phyloP scores from a whole-genome alignment of 139 green algal species.

The Klebsormidium nitens region DNA sequence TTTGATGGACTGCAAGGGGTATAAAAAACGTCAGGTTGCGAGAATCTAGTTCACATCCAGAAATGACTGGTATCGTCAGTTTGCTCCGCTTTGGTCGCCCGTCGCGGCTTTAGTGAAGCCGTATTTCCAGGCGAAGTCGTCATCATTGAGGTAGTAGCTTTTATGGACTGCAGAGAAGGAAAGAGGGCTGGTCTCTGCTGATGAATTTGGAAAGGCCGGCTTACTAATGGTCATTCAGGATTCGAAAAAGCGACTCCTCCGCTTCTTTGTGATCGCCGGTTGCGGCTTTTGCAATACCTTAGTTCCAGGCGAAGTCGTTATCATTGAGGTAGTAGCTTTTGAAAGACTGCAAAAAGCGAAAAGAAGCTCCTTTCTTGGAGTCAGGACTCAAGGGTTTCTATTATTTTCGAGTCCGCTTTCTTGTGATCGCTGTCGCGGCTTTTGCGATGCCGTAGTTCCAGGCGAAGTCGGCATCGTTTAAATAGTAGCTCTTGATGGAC shows the following conservation, averaged over 20 bases:
- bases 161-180: no score
- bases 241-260: slow-evolving; percentile 56
- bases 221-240: slow-evolving; percentile 60
- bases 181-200: no score
- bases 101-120: slow-evolving; percentile 59
- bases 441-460: slow-evolving; percentile 79
- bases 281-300: slow-evolving; percentile 60
- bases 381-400: no score
- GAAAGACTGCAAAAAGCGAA: slow-evolving; percentile 5
- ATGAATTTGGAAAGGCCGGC: slow-evolving; percentile 55
- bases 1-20: slow-evolving; percentile 18
- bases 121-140: slow-evolving; percentile 84
- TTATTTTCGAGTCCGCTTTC: no score
- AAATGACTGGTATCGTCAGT: no score
- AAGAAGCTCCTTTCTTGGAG: no score
- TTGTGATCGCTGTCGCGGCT: no score
- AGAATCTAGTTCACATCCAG: no score
- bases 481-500: slow-evolving; percentile 32
- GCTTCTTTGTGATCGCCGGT: slow-evolving; percentile 65
- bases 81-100: slow-evolving; percentile 66
- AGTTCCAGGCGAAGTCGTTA: slow-evolving; percentile 84
- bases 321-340: slow-evolving; percentile 47
- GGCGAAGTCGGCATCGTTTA: slow-evolving; percentile 69
- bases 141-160: slow-evolving; percentile 48
- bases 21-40: no score